Evolutionary conservation across 352 stramenopile species (phyloP).

Genomic region (Globisporangium rhizosaccharum): DNA sequence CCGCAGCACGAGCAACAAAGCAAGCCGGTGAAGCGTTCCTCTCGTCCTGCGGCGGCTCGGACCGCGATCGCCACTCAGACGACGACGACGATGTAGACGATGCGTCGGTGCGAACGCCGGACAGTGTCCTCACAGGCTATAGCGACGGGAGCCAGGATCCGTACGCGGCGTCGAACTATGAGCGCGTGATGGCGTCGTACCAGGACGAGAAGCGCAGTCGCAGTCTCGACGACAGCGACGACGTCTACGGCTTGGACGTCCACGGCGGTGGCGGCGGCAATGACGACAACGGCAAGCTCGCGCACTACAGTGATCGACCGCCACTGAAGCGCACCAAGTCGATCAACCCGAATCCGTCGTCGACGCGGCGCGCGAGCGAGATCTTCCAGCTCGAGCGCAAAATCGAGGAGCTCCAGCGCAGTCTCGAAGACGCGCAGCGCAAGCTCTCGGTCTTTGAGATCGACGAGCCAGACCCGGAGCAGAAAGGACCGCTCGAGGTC

Average conservation of each 20-base stretch:
- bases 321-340: neutral
- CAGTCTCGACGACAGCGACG: neutral
- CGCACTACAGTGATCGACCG: neutral
- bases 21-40: slow-evolving; percentile 49
- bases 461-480: slow-evolving; percentile 20
- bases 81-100: neutral
- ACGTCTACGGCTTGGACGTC: neutral
- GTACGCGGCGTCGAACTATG: slow-evolving; percentile 57
- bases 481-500: slow-evolving; percentile 8
- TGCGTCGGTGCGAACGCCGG: slow-evolving; percentile 2
- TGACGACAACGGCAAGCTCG: neutral
- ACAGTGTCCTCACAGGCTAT: slow-evolving; percentile 12
- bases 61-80: neutral
- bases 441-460: slow-evolving; percentile 17
- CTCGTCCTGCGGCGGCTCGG: slow-evolving; percentile 3
- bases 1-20: slow-evolving; percentile 10
- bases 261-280: slow-evolving; percentile 1
- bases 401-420: slow-evolving; percentile 40
- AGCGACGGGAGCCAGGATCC: slow-evolving; percentile 43
- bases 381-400: slow-evolving; percentile 39
- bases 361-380: neutral
- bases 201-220: slow-evolving; percentile 14
- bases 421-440: slow-evolving; percentile 29
- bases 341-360: neutral
- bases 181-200: slow-evolving; percentile 50